Evolutionary conservation across 306 rosid genomes (phyloP).

Genomic region (Castanea crenata): DNA sequence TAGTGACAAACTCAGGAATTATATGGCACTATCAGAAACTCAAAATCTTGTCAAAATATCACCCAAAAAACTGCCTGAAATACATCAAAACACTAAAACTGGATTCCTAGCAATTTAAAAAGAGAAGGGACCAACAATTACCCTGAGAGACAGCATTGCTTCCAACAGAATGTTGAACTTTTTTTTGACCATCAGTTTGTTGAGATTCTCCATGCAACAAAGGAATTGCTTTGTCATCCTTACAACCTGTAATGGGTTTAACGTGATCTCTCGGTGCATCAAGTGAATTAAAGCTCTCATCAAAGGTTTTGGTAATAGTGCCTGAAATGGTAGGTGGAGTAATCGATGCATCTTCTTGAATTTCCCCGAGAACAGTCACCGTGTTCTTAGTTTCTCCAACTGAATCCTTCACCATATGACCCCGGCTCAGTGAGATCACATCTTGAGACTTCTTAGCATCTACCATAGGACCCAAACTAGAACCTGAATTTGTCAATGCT

Average conservation of each 20-base stretch:
- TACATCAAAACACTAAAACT: neutral
- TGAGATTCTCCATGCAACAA: conserved; percentile 43
- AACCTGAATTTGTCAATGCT: conserved; percentile 24
- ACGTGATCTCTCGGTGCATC: conserved; percentile 35
- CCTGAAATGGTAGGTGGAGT: conserved; percentile 49
- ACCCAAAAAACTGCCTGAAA: conserved; percentile 14
- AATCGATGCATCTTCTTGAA: conserved; percentile 46
- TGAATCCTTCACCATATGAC: conserved; percentile 36
- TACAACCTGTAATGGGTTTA: conserved; percentile 22
- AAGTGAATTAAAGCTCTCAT: conserved; percentile 26
- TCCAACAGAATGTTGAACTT: conserved; percentile 47
- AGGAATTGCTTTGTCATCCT: conserved; percentile 25
- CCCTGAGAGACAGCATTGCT: conserved; percentile 48
- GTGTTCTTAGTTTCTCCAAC: conserved; percentile 25
- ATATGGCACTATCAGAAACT: conserved; percentile 22
- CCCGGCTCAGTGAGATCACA: conserved; percentile 25
- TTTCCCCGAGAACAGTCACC: conserved; percentile 29
- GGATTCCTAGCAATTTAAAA: conserved; percentile 5
- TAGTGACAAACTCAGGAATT: conserved; percentile 28
- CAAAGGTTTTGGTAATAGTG: conserved; percentile 42
- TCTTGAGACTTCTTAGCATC: conserved; percentile 27
- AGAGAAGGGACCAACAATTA: conserved; percentile 29
- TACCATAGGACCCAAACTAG: conserved; percentile 17
- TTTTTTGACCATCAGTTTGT: conserved; percentile 45
- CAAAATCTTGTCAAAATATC: neutral